Evolutionary conservation across 2,329 filamentous ascomycete genomes (phyloP).

Genomic region (Chlorencoelia australis): DNA sequence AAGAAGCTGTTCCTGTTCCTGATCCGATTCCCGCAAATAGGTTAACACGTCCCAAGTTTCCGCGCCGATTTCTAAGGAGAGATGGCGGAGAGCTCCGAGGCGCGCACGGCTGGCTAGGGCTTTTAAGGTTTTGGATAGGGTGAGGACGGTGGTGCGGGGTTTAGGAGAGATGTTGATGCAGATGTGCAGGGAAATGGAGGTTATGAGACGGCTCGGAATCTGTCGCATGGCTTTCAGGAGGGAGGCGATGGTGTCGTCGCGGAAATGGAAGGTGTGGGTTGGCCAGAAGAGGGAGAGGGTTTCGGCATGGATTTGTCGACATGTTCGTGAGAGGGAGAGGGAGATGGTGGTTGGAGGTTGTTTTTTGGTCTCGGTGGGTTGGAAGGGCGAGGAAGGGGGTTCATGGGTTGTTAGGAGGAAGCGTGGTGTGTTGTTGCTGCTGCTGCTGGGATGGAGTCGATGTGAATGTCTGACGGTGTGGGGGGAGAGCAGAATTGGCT

Average conservation of each 20-base stretch:
- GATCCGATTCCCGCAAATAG: neutral
- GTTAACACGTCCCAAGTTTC: neutral
- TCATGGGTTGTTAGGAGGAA: too few relatives aligned
- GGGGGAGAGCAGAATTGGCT: conserved; percentile 1
- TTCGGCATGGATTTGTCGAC: conserved; percentile 6
- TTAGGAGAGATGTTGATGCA: too few relatives aligned
- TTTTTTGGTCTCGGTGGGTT: neutral
- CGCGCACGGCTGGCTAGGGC: neutral
- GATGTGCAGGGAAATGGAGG: neutral
- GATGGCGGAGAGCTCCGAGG: neutral
- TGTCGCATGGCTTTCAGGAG: neutral
- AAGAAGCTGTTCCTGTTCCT: neutral
- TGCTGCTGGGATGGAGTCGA: too few relatives aligned
- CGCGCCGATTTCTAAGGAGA: neutral
- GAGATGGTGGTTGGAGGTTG: neutral
- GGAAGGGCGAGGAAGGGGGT: neutral
- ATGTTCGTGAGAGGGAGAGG: conserved; percentile 7
- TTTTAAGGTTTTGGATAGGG: too few relatives aligned
- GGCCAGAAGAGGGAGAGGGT: conserved; percentile 4
- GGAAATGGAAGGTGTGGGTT: neutral
- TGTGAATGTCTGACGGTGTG: conserved; percentile 5
- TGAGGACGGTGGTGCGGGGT: too few relatives aligned
- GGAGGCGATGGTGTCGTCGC: neutral
- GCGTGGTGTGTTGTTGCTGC: too few relatives aligned
- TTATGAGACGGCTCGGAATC: neutral